Evolutionary conservation across 768 basidiomycete species (phyloP).

Genomic region (Boletellus ananas): DNA sequence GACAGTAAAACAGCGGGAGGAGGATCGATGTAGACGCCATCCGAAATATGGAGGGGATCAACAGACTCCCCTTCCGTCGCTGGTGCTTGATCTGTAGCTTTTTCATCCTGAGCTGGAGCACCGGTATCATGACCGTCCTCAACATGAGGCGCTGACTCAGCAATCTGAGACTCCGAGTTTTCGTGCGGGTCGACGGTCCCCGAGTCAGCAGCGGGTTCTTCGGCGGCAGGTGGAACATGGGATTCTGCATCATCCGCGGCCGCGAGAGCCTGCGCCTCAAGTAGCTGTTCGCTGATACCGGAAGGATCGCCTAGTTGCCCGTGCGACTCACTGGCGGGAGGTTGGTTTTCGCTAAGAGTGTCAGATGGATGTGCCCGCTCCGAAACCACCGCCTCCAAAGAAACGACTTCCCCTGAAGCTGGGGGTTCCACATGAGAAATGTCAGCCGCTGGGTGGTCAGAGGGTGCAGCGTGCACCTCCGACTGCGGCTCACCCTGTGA

Average conservation of each 20-base stretch:
- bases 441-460: slow-evolving; percentile 18
- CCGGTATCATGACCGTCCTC: slow-evolving; percentile 7
- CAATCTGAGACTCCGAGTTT: slow-evolving; percentile 3
- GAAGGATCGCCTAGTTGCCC: slow-evolving; percentile 10
- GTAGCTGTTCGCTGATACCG: slow-evolving; percentile 2
- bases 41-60: slow-evolving; percentile 58
- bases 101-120: slow-evolving; percentile 8
- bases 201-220: slow-evolving; percentile 1
- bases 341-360: slow-evolving; percentile 1
- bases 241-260: slow-evolving; percentile 6
- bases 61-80: slow-evolving; percentile 10
- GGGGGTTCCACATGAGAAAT: slow-evolving; percentile 13
- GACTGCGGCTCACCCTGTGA: slow-evolving; percentile 5
- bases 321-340: slow-evolving; percentile 20
- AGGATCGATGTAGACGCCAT: slow-evolving; percentile 71
- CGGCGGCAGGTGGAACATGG: slow-evolving; percentile 1
- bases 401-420: slow-evolving; percentile 5
- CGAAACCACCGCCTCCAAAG: slow-evolving; percentile 3
- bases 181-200: slow-evolving; percentile 13
- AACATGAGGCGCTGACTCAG: slow-evolving; percentile 10
- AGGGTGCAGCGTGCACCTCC: slow-evolving; percentile 10
- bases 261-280: slow-evolving; percentile 4
- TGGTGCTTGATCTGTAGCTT: slow-evolving; percentile 7
- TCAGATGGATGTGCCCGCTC: slow-evolving; percentile 9
- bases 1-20: slow-evolving; percentile 65